These are phyloP conservation scores for Colletotrichum liaoningense DNA, from an alignment of 2,329 filamentous ascomycete species.

Conservation along the genomic window DNA sequence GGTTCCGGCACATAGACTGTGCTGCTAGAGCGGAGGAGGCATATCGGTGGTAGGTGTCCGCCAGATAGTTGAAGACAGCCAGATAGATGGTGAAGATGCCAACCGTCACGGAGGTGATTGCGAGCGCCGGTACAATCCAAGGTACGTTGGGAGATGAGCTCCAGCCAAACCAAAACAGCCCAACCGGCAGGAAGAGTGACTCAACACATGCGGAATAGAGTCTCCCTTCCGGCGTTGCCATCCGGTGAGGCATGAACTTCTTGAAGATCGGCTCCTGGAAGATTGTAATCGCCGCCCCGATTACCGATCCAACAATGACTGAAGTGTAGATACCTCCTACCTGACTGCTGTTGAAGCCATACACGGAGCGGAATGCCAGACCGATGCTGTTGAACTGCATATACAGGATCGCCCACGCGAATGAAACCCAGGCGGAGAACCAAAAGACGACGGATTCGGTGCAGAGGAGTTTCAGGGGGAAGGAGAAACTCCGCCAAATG, in stretches of 20 bases:
- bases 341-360: conserved; percentile 70
- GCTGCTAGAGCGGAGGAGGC: conserved; percentile 75
- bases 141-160: conserved; percentile 61
- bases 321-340: conserved; percentile 71
- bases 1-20: conserved; percentile 74
- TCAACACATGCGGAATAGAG: conserved; percentile 74
- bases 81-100: conserved; percentile 77
- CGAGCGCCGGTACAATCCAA: conserved; percentile 74
- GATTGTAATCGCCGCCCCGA: conserved; percentile 67
- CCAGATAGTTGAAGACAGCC: conserved; percentile 76
- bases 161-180: conserved; percentile 79
- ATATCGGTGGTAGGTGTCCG: conserved; percentile 75
- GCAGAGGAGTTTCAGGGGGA: conserved; percentile 57
- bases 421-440: conserved; percentile 78
- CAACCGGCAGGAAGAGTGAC: conserved; percentile 71
- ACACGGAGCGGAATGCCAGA: conserved; percentile 71
- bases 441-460: conserved; percentile 72
- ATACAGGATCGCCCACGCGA: conserved; percentile 78
- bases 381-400: conserved; percentile 69
- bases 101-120: conserved; percentile 71
- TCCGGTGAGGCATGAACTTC: conserved; percentile 49
- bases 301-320: conserved; percentile 49
- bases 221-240: conserved; percentile 65
- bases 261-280: conserved; percentile 68
- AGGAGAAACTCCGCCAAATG: conserved; percentile 42